Percentiles rank a stretch among this genome's conserved stretches.
Evolutionary conservation across 2,329 filamentous ascomycete genomes (phyloP).

Genomic region (Stemphylium lycopersici): DNA sequence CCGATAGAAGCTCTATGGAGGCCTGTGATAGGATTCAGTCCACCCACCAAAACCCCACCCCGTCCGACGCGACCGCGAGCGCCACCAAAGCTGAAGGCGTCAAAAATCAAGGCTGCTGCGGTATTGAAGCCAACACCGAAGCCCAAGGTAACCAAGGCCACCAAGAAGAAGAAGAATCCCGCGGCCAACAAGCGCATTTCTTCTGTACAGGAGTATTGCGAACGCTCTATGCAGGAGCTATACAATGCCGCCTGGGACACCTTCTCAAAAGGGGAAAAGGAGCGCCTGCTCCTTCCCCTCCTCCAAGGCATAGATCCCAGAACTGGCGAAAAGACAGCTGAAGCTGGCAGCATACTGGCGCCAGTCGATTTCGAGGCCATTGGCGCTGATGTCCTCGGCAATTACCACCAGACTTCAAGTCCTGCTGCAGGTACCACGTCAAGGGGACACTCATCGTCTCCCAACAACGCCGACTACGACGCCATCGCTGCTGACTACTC

Average conservation of each 20-base stretch:
- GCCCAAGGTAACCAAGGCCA: background rate
- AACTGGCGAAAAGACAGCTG: conserved; percentile 3
- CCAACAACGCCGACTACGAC: background rate
- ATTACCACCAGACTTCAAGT: background rate
- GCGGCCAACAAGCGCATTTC: background rate
- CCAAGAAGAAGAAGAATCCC: background rate
- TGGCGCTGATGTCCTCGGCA: background rate
- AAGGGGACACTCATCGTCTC: background rate
- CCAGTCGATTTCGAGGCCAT: conserved; percentile 5
- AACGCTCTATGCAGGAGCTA: conserved; percentile 11
- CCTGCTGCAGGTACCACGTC: background rate
- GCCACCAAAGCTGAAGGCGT: background rate
- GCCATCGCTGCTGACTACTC: background rate
- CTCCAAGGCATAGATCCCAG: conserved; percentile 26
- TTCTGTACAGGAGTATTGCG: background rate
- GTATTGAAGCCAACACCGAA: background rate
- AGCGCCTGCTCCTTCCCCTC: conserved; percentile 24
- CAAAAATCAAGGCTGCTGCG: background rate
- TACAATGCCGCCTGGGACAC: conserved; percentile 14
- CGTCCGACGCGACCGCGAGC: background rate
- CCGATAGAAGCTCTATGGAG: background rate
- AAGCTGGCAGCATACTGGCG: background rate
- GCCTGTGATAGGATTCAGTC: background rate
- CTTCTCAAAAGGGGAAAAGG: conserved; percentile 23
- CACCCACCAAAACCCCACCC: background rate